Evolutionary conservation across 306 rosid species (phyloP), one percentile per base, ranked within the genome.

Genomic region (Begonia peltatifolia): DNA sequence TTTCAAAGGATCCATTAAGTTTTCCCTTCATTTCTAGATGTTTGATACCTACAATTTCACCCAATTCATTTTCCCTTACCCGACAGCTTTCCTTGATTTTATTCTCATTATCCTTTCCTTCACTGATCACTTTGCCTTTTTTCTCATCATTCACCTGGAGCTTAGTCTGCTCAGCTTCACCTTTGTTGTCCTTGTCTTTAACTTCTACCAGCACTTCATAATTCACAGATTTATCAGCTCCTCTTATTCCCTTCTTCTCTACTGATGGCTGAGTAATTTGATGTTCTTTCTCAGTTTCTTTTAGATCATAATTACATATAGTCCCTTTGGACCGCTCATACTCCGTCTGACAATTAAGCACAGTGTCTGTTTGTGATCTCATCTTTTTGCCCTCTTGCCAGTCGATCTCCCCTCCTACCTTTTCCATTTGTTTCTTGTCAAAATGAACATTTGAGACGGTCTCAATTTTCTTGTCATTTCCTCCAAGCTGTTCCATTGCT

Each of bases 291-390:
- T 67, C 77, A 65, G 41, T 58, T 58, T 54, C 73, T 51, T 63
- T 76, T 18, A 49, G 38, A 5, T 30, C 75, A 53, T 23, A 64
- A 70, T 53, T 57, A 60, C 56, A 58, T 47, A 41, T 63, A 18
- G 74, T 42, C 64, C 71, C 46, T 62, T 75, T 68, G 2, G 58
- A 74, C 67, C 72, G 73, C 65, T 61, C 73, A 30, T 56, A 30
- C 38, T 30, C 38, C 6, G 8, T 81, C 55, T 68, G 71, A 57
- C 57, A 70, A 60, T 58, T 44, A 62, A 30, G 76, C 59, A 73
- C 76, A 42, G 55, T 70, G 47, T 69, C 63, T 42, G 70, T 66
- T 56, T 71, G 70, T 60, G 64, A 71, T 54, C 70, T 76, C 50
- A 52, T 66, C 36, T 50, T 58, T 63, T 61, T 61, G 68, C 69